Percentiles rank a stretch among this genome's conserved stretches.
Evolutionary conservation across 257 asterid genomes (phyloP).

Genomic region (Rehmannia glutinosa): DNA sequence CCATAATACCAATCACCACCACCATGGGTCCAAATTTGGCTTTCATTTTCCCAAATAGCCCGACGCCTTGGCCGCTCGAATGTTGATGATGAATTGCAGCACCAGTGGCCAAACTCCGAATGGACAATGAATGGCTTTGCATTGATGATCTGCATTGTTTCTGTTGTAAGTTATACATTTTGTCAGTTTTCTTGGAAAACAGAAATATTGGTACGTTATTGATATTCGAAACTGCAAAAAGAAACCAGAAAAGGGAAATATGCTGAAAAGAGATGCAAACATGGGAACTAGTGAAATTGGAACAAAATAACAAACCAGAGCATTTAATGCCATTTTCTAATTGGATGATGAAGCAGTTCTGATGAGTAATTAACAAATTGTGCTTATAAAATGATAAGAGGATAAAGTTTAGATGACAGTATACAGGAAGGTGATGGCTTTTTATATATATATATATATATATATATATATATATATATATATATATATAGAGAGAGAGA

Average conservation of each 20-base stretch:
- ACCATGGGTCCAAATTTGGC: constrained; percentile 23
- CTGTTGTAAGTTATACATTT: neutral
- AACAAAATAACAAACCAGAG: neutral
- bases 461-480: neutral
- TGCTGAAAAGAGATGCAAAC: no score
- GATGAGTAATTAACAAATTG: neutral
- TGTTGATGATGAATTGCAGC: neutral
- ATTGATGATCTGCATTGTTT: constrained; percentile 20
- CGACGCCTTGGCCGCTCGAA: neutral
- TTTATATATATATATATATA: no score
- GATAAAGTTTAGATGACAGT: no score
- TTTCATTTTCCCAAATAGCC: neutral
- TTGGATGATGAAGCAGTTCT: neutral
- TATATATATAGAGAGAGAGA: neutral
- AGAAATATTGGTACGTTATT: no score
- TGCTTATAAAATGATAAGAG: no score
- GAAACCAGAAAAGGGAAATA: neutral
- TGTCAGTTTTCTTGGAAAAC: no score
- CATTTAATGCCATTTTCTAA: neutral
- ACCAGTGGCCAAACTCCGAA: constrained; percentile 5
- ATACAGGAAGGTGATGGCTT: no score
- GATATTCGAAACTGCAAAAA: no score
- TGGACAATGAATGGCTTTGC: neutral
- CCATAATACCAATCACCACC: constrained; percentile 24
- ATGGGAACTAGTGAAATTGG: no score